Evolutionary conservation across 306 rosid species (phyloP).

Genomic region (Neltuma alba): DNA sequence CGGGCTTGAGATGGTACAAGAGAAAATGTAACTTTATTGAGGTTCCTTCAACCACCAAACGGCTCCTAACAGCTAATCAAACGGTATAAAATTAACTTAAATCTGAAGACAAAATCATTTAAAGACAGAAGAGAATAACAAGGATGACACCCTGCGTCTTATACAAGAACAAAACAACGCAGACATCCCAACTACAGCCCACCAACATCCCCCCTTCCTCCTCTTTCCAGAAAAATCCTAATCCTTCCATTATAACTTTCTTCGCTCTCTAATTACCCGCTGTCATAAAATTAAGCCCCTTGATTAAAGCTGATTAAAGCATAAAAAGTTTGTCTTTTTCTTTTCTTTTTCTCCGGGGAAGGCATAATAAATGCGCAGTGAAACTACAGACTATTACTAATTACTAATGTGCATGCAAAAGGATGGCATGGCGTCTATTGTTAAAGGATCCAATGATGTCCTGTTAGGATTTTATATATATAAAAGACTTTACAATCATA

Average conservation of each 20-base stretch:
- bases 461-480: not conserved
- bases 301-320: not conserved
- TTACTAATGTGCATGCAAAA: not conserved
- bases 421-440: not conserved
- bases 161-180: constrained; percentile 53
- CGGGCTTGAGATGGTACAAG: too few species aligned
- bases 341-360: not conserved
- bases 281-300: not conserved
- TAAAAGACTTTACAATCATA: too few species aligned
- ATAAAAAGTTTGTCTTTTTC: not conserved
- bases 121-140: constrained; percentile 1
- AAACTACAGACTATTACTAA: not conserved
- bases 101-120: constrained; percentile 18
- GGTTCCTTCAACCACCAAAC: not conserved
- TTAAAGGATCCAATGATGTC: not conserved
- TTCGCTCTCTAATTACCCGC: not conserved
- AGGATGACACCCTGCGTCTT: constrained; percentile 15
- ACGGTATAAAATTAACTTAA: not conserved
- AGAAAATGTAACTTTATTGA: too few species aligned
- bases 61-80: constrained; percentile 2
- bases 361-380: not conserved
- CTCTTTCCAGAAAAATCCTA: constrained; percentile 56
- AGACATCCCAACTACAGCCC: constrained; percentile 29
- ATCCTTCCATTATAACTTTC: constrained; percentile 21
- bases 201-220: constrained; percentile 24